Conservation (phyloP, 768 basidiomycete species). For the Termitomyces sp. region DNA sequence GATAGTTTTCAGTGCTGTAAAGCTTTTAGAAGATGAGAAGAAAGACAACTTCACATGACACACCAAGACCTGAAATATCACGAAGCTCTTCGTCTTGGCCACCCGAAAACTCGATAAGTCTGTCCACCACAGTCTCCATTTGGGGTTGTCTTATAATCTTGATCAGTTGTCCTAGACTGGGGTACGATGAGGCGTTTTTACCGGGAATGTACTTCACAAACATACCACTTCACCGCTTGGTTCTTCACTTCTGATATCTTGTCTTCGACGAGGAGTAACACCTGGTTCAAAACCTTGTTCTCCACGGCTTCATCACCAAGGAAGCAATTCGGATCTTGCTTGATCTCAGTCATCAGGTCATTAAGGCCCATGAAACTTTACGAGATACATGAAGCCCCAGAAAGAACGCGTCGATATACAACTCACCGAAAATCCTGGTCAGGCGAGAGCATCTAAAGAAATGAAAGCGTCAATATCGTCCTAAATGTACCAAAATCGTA, state of each 20-base stretch:
- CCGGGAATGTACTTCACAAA: neutral
- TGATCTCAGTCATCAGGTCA: constrained; percentile 88
- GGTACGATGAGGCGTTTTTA: constrained; percentile 3
- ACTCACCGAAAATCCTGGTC: constrained; percentile 86
- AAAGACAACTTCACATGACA: constrained; percentile 13
- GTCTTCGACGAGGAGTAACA: constrained; percentile 85
- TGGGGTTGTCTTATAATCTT: constrained; percentile 79
- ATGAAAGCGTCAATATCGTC: constrained; percentile 2
- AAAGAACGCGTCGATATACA: constrained; percentile 18
- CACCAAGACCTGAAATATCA: constrained; percentile 92
- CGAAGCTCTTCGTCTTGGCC: constrained; percentile 89
- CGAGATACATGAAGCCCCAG: constrained; percentile 14
- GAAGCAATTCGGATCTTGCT: constrained; percentile 68
- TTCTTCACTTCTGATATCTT: constrained; percentile 98
- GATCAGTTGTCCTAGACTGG: constrained; percentile 84
- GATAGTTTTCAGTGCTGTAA: constrained; percentile 87
- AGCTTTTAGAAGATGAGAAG: neutral
- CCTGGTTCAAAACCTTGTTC: constrained; percentile 77
- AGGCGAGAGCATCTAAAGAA: constrained; percentile 76
- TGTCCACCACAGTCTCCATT: constrained; percentile 86
- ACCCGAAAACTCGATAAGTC: constrained; percentile 78
- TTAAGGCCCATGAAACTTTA: constrained; percentile 95
- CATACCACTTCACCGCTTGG: constrained; percentile 91
- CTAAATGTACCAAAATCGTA: neutral
- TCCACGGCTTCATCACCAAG: constrained; percentile 83